Base-by-base conservation (phyloP, 1,284 basidiomycete genomes). In the Cutaneotrichosporon sp. region DNA sequence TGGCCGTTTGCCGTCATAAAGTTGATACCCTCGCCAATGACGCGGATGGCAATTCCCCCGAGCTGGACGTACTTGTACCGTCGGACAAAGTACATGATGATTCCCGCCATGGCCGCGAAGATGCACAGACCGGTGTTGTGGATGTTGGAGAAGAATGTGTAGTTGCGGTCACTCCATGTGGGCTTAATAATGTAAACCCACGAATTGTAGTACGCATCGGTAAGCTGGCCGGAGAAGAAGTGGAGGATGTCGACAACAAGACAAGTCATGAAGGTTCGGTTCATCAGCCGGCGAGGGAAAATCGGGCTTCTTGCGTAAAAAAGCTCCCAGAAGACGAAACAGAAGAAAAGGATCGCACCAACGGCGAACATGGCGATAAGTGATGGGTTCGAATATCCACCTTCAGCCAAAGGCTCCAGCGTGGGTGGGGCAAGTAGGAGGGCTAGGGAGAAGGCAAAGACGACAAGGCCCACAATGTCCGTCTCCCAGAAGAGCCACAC, bases 351-450 rank as follows among this genome's bases (percentile, higher is more conserved):
- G 16, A 75, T 52, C 4, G 71, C 70, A 16, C 76, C 76, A 22
- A 76, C 52, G 20, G 75, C 65, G 45, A 76, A 63, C 71, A 79
- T 76, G 42, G 64, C 70, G 42, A 73, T 58, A 19, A 58, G 47
- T 11, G 34, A 71, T 11, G 72, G 68, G 46, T 64, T 72, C 44
- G 63, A 61, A 69, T 71, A 74, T 20, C 66, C 65, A 24, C 73
- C 74, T 5, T 74, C 72, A 2, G 79, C 78, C 16, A 68, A 69
- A 24, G 76, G 70, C 4, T 73, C 74, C 26, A 88, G 74, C 0
- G 85, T 85, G 24, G 87, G 73, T 2, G 87, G 87, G 5, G 87
- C 75, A 4, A 89, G 78, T 52, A 87, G 80, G 14, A 86, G 74
- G 3, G 81, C 78, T 27, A 84, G 72, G 0, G 81, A 81, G 12